A percentile compares a stretch with the other conserved stretches of the same genome.
Evolutionary conservation across 1,284 basidiomycete species (phyloP).

Genomic region (Fomitopsis pinicola): DNA sequence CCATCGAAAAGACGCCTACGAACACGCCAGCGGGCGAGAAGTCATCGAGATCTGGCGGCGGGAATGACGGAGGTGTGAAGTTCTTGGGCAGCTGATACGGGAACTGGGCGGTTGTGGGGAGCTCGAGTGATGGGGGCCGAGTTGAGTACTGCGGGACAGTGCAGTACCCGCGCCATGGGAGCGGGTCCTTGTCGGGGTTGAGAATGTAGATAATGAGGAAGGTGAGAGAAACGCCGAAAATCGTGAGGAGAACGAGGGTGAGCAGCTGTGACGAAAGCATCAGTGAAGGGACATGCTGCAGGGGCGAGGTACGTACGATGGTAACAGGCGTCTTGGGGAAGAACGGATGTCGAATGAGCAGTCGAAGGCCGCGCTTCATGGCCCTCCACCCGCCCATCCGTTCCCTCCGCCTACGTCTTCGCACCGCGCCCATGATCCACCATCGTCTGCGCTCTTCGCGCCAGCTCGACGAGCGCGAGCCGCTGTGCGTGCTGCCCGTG

Average conservation of each 20-base stretch:
- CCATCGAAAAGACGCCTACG: constrained; percentile 89
- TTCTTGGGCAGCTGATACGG: constrained; percentile 35
- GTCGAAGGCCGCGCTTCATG: constrained; percentile 49
- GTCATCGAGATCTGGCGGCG: constrained; percentile 62
- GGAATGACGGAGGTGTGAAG: constrained; percentile 46
- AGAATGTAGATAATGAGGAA: constrained; percentile 87
- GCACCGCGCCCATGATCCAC: constrained; percentile 26
- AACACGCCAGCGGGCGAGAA: constrained; percentile 89
- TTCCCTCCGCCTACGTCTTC: constrained; percentile 34
- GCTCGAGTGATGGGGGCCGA: constrained; percentile 35
- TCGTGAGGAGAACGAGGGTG: constrained; percentile 64
- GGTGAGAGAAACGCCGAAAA: constrained; percentile 75
- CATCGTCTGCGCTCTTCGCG: constrained; percentile 33
- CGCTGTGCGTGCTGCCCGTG: constrained; percentile 29
- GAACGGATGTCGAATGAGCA: constrained; percentile 67
- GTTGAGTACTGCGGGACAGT: constrained; percentile 51
- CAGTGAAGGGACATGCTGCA: constrained; percentile 1
- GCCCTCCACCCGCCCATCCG: constrained; percentile 34
- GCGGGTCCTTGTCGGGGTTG: constrained; percentile 92
- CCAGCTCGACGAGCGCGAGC: constrained; percentile 23
- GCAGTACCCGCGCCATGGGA: constrained; percentile 95
- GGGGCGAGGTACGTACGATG: constrained; percentile 49
- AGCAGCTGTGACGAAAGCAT: constrained; percentile 46
- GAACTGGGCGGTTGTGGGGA: constrained; percentile 30
- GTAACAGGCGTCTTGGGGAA: constrained; percentile 80